These are phyloP conservation scores for Rhodocollybia butyracea DNA, from an alignment of 768 basidiomycete species.

Conservation along the genomic window DNA sequence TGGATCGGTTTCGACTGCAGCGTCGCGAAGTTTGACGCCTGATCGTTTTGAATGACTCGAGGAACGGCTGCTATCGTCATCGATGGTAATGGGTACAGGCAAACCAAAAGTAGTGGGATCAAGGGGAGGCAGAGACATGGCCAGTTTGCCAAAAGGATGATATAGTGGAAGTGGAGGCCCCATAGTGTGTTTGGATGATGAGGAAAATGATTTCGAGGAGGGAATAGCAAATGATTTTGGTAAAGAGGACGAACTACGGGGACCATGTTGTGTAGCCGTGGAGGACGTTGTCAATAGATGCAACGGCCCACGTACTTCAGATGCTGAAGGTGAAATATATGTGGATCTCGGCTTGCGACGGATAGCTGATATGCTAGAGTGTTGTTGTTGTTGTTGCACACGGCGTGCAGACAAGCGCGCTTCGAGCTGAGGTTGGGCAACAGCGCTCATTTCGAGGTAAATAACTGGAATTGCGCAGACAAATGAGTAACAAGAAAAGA, in stretches of 20 bases:
- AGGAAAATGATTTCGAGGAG: background rate
- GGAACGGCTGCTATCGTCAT: slow-evolving; percentile 28
- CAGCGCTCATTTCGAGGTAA: background rate
- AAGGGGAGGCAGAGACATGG: slow-evolving; percentile 63
- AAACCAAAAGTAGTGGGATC: slow-evolving; percentile 57
- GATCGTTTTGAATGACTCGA: slow-evolving; percentile 4
- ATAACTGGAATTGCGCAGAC: background rate
- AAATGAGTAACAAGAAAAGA: background rate
- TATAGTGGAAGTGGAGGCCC: slow-evolving; percentile 56
- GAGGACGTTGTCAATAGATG: background rate
- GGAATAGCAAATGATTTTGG: background rate
- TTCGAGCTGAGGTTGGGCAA: background rate
- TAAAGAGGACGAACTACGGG: background rate
- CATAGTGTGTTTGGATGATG: slow-evolving; percentile 15
- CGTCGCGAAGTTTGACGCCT: slow-evolving; percentile 11
- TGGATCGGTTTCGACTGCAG: slow-evolving; percentile 11
- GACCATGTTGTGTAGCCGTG: slow-evolving; percentile 23
- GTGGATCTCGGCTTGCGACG: slow-evolving; percentile 37
- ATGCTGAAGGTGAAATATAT: slow-evolving; percentile 30
- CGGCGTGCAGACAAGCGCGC: background rate
- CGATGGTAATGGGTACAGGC: slow-evolving; percentile 41
- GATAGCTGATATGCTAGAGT: slow-evolving; percentile 10
- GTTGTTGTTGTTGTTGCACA: background rate
- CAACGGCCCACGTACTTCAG: background rate
- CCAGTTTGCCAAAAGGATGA: slow-evolving; percentile 61